These are phyloP conservation scores for Penicillium hordei DNA, from an alignment of 2,329 filamentous ascomycete species.

Conservation along the genomic window DNA sequence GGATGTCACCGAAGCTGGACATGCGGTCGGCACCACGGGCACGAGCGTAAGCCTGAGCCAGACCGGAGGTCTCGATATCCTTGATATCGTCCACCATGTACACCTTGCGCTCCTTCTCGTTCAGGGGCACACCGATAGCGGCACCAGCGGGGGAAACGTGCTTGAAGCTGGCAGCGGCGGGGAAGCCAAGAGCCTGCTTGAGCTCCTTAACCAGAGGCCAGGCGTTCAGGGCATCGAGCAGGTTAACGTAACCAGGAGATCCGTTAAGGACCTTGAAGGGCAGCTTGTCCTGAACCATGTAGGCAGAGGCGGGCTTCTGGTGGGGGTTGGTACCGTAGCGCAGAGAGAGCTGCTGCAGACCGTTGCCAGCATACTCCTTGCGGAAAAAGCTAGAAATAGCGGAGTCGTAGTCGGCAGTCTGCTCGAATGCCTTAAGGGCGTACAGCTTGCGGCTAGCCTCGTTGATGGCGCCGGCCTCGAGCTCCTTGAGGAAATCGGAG, in stretches of 20 bases:
- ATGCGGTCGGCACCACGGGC: conserved; percentile 95
- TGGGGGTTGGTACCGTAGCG: conserved; percentile 97
- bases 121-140: conserved; percentile 86
- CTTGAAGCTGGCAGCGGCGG: conserved; percentile 97
- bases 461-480: conserved; percentile 80
- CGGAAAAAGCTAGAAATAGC: conserved; percentile 97
- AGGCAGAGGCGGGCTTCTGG: conserved; percentile 93
- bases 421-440: conserved; percentile 96
- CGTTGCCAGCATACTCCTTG: conserved; percentile 88
- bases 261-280: conserved; percentile 95
- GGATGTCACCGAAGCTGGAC: conserved; percentile 97
- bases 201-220: conserved; percentile 98
- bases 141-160: conserved; percentile 96
- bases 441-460: conserved; percentile 83
- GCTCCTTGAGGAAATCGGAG: conserved; percentile 86
- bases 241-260: conserved; percentile 93
- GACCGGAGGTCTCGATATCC: conserved; percentile 77
- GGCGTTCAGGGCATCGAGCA: conserved; percentile 92
- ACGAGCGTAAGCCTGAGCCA: conserved; percentile 94
- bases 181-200: conserved; percentile 79
- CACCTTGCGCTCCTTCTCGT: conserved; percentile 85
- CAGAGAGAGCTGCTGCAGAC: conserved; percentile 77
- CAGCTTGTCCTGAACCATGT: conserved; percentile 67
- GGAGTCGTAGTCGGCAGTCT: conserved; percentile 93
- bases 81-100: conserved; percentile 98